Conservation (phyloP, 345 rosid species). For the Abelmoschus esculentus region DNA sequence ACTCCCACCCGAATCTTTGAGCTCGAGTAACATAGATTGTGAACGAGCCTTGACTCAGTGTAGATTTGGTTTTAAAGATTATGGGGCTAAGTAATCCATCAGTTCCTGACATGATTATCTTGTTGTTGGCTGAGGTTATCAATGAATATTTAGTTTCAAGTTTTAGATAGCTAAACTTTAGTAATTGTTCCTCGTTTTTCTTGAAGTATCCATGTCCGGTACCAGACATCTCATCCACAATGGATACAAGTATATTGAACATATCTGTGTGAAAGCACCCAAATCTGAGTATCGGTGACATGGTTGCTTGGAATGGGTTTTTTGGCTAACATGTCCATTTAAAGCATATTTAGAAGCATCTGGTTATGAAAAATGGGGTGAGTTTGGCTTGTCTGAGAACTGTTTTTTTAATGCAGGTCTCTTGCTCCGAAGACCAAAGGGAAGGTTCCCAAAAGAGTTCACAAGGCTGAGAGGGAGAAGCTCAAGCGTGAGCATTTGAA, state of each 20-base stretch:
- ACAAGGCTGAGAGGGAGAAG: conserved; percentile 89
- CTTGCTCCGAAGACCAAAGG: conserved; percentile 37
- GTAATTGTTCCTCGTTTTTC: not conserved
- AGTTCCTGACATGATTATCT: too few species aligned
- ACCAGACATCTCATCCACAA: not conserved
- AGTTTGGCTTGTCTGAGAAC: conserved; percentile 1
- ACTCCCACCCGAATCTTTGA: not conserved
- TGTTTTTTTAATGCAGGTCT: conserved; percentile 33
- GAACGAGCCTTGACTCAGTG: not conserved
- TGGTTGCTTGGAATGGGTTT: not conserved
- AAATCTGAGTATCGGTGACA: not conserved
- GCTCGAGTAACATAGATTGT: not conserved
- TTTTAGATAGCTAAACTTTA: not conserved
- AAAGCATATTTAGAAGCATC: not conserved
- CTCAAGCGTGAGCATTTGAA: conserved; percentile 93
- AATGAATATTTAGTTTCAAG: not conserved
- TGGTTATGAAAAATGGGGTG: not conserved
- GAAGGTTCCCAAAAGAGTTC: conserved; percentile 65
- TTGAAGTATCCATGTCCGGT: not conserved
- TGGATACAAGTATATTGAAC: not conserved
- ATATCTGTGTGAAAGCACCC: not conserved
- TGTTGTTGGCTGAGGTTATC: not conserved
- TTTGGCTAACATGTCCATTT: not conserved
- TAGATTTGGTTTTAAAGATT: not conserved
- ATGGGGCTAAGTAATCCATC: not conserved